Evolutionary conservation across 1,139 yeast species (phyloP), one percentile per base, ranked within the genome.

Genomic region (Pichia sp.): DNA sequence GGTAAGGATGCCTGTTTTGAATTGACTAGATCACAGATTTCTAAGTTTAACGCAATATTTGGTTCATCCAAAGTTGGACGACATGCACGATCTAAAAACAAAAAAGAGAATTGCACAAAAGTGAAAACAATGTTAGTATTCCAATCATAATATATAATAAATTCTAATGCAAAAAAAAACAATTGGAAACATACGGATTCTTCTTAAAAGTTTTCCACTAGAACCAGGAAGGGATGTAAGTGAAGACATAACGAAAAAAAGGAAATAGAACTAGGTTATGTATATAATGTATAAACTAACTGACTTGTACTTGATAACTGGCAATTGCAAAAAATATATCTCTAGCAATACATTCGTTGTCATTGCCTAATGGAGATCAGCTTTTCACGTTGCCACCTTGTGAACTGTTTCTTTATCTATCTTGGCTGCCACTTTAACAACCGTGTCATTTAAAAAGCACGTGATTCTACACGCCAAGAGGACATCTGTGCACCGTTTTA

Each of bases 1-100:
- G 98, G 96, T 60, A 87, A 74, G 22, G 82, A 77, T 20, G 96
- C 97, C 67, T 90, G 95, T 63, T 92, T 92, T 51, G 86, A 90
- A 64, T 92, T 92, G 66, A 92, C 82, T 59, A 85, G 76, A 67
- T 92, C 99, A 55, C 97, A 92, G 53, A 92, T 90, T 63, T 92
- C 97, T 58, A 92, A 70, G 65, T 90, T 92, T 56, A 89, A 70
- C 2, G 90, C 87, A 53, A 90, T 74, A 62, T 92, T 92, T 8
- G 98, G 97, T 67, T 90, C 97, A 47, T 77, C 75, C 48, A 86
- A 72, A 3, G 92, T 74, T 41, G 95, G 85, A 56, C 94, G 78
- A 61, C 97, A 90, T 3, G 98, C 97, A 54, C 96, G 79, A 61
- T 88, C 61, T 58, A 43, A 74, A 9, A 23, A 23, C n/a, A n/a